phyloP scores from a whole-genome alignment of 2,329 filamentous ascomycete species.

The Botrytis medusae region DNA sequence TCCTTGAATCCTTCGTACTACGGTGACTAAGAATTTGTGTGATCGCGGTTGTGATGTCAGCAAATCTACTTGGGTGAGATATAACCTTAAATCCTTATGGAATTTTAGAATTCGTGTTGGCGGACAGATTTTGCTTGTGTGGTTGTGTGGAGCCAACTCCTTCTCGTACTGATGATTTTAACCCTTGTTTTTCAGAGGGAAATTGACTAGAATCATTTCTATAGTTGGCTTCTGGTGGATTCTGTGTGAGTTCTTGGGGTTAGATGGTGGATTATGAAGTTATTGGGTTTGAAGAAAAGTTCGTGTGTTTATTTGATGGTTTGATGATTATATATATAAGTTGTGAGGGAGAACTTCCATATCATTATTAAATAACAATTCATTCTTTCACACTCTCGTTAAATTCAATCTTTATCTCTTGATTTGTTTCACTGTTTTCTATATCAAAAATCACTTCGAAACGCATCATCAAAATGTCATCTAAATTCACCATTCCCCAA shows the following conservation, averaged over 20 bases:
- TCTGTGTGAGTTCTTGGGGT: neutral
- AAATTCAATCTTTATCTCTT: neutral
- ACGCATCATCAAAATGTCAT: conserved; percentile 3
- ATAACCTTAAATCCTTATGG: neutral
- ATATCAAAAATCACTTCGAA: neutral
- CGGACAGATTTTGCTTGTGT: neutral
- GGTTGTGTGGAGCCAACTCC: neutral
- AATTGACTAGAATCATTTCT: neutral
- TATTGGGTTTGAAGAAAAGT: neutral
- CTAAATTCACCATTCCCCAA: conserved; percentile 10
- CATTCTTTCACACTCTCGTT: neutral
- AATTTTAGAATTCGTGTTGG: neutral
- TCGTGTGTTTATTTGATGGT: neutral
- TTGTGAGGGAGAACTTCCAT: neutral
- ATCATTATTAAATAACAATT: neutral
- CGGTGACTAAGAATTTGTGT: neutral
- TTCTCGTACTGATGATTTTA: conserved; percentile 2
- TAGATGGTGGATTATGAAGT: neutral
- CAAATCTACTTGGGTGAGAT: neutral
- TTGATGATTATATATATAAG: neutral
- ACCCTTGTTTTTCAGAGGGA: neutral
- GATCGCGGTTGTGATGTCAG: neutral
- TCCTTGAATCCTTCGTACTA: neutral
- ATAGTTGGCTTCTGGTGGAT: conserved; percentile 1
- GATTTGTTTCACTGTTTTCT: neutral